Percentiles rank a stretch among this genome's conserved stretches.
phyloP scores from a whole-genome alignment of 352 stramenopile species.

The Globisporangium solare region DNA sequence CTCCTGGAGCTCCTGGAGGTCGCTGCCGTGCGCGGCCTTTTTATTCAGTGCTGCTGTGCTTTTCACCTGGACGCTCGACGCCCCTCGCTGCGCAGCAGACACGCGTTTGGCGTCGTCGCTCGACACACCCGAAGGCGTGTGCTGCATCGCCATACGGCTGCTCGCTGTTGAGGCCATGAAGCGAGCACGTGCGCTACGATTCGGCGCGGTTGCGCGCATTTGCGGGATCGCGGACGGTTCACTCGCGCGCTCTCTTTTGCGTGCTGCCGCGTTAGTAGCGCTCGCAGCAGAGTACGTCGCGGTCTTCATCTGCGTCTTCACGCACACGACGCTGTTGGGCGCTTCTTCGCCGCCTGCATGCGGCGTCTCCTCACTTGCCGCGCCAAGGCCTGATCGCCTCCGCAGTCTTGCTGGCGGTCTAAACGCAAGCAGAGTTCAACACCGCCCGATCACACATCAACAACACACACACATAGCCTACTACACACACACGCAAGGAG shows the following conservation, averaged over 20 bases:
- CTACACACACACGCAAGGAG: too few relatives aligned
- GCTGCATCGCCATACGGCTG: constrained; percentile 10
- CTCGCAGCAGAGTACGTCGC: background rate
- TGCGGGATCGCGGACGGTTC: background rate
- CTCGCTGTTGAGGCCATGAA: constrained; percentile 16
- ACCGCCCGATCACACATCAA: too few relatives aligned
- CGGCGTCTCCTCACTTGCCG: background rate
- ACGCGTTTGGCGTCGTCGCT: background rate
- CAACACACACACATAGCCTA: too few relatives aligned
- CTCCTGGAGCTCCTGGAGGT: constrained; percentile 40
- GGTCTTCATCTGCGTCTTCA: constrained; percentile 10
- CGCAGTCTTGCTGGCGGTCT: background rate
- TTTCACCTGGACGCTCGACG: constrained; percentile 6
- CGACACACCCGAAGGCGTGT: background rate
- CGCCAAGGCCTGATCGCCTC: background rate
- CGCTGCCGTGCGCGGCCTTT: background rate
- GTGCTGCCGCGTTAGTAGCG: background rate
- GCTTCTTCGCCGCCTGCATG: background rate
- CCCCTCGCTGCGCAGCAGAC: background rate
- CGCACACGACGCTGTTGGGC: background rate
- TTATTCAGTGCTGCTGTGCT: background rate
- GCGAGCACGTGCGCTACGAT: constrained; percentile 1
- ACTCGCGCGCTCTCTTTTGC: background rate
- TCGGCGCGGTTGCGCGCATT: background rate
- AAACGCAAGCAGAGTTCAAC: too few relatives aligned